These are phyloP conservation scores for Hypoxylon rubiginosum DNA, from an alignment of 2,329 filamentous ascomycete genomes.

Conservation along the genomic window DNA sequence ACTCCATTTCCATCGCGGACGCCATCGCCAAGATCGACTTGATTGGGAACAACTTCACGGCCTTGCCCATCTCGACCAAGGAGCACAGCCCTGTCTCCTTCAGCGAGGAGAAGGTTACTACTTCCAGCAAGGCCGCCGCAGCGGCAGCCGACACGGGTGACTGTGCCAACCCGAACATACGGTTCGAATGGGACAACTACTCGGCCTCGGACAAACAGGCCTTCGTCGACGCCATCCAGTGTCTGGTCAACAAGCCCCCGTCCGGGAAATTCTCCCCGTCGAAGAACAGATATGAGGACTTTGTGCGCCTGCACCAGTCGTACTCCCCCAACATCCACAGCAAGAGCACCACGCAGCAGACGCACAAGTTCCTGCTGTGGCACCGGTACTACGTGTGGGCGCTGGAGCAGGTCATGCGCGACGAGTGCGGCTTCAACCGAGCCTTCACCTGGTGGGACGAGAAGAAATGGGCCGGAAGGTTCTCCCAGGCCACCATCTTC, in stretches of 20 bases:
- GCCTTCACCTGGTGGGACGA: conserved; percentile 54
- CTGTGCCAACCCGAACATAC: conserved; percentile 49
- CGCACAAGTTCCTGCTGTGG: conserved; percentile 53
- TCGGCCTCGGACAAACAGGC: conserved; percentile 48
- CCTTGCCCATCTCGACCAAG: conserved; percentile 42
- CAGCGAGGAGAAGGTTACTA: conserved; percentile 20
- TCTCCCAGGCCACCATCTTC: conserved; percentile 49
- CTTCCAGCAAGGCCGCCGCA: conserved; percentile 6
- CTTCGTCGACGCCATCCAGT: conserved; percentile 50
- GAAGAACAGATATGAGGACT: conserved; percentile 52
- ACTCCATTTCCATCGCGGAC: conserved; percentile 40
- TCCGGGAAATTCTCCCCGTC: conserved; percentile 47
- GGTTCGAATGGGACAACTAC: conserved; percentile 53
- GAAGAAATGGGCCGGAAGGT: conserved; percentile 53
- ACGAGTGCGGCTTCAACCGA: conserved; percentile 52
- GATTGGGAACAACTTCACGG: conserved; percentile 46
- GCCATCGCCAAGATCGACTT: conserved; percentile 42
- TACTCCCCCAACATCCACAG: conserved; percentile 53
- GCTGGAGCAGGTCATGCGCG: conserved; percentile 50
- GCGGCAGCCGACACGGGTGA: conserved; percentile 32
- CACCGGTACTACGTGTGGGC: conserved; percentile 53
- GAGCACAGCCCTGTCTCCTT: background rate
- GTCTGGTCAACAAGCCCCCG: conserved; percentile 47
- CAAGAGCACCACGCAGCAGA: conserved; percentile 47
- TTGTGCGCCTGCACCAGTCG: conserved; percentile 51